These are phyloP conservation scores for Lachnum nothofagi DNA, from an alignment of 2,329 filamentous ascomycete species.

Conservation along the genomic window DNA sequence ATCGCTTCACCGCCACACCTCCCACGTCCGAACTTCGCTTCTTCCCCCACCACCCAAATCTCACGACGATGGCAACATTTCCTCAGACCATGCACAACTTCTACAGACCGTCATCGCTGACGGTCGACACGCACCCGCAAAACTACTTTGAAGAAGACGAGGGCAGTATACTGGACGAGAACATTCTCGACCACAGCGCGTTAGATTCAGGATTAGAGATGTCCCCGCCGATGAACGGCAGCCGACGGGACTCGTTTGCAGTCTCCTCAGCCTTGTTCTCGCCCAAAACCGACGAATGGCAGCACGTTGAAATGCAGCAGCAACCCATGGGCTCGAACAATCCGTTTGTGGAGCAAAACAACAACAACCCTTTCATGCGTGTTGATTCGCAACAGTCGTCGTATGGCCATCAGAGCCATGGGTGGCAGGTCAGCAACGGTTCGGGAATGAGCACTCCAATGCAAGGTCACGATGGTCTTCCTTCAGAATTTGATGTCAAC, in stretches of 20 bases:
- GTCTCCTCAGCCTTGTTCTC: slow-evolving; percentile 57
- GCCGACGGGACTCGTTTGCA: slow-evolving; percentile 59
- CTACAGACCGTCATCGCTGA: slow-evolving; percentile 30
- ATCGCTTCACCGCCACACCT: slow-evolving; percentile 29
- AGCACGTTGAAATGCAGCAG: slow-evolving; percentile 60
- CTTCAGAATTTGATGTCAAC: slow-evolving; percentile 49
- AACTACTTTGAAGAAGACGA: slow-evolving; percentile 60
- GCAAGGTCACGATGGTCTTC: slow-evolving; percentile 61
- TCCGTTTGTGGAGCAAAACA: slow-evolving; percentile 51
- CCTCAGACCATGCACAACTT: slow-evolving; percentile 28
- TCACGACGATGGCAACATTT: slow-evolving; percentile 29
- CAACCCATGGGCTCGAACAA: slow-evolving; percentile 52
- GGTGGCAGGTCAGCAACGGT: slow-evolving; percentile 38
- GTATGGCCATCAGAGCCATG: slow-evolving; percentile 28
- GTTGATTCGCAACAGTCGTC: slow-evolving; percentile 47
- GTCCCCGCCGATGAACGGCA: slow-evolving; percentile 58
- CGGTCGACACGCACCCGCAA: slow-evolving; percentile 32
- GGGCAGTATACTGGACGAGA: slow-evolving; percentile 55
- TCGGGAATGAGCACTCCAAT: slow-evolving; percentile 72
- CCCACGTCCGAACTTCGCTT: slow-evolving; percentile 25
- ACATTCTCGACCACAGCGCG: slow-evolving; percentile 53
- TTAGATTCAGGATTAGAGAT: slow-evolving; percentile 59
- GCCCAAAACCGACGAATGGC: slow-evolving; percentile 61
- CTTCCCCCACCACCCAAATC: slow-evolving; percentile 17
- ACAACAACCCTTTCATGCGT: slow-evolving; percentile 64